Percentiles rank a stretch among this genome's conserved stretches.
These are phyloP conservation scores for Coriaria nepalensis DNA, from an alignment of 306 rosid species.

Conservation along the genomic window DNA sequence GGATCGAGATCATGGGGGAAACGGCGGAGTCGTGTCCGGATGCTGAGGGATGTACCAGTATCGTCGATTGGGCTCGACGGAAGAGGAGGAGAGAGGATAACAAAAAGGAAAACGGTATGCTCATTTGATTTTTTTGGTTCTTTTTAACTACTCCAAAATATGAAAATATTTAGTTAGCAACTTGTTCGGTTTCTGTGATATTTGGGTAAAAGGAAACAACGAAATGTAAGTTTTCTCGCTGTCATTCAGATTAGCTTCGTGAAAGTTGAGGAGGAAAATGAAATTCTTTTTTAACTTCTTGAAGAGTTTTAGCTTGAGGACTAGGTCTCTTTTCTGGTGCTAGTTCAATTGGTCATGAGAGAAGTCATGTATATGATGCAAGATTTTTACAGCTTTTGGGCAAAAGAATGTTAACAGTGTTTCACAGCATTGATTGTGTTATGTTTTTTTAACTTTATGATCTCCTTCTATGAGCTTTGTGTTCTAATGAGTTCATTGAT, in stretches of 20 bases:
- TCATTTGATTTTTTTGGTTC: background rate
- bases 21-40: conserved; percentile 35
- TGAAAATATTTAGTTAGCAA: too few species aligned
- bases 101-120: conserved; percentile 54
- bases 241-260: background rate
- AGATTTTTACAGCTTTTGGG: too few species aligned
- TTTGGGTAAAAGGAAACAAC: conserved; percentile 3
- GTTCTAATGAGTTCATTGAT: conserved; percentile 2
- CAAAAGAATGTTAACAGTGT: too few species aligned
- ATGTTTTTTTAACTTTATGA: background rate
- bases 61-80: conserved; percentile 90
- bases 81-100: conserved; percentile 82
- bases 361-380: too few species aligned
- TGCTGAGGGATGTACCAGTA: conserved; percentile 40
- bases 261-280: background rate
- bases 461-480: too few species aligned
- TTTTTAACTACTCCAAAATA: too few species aligned
- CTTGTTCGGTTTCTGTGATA: conserved; percentile 2
- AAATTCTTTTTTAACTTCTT: too few species aligned
- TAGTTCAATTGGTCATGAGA: too few species aligned
- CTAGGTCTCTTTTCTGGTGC: too few species aligned
- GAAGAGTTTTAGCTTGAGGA: too few species aligned
- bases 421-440: too few species aligned
- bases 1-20: conserved; percentile 75
- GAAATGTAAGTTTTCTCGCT: too few species aligned